Evolutionary conservation across 2,329 filamentous ascomycete species (phyloP).

Genomic region (Lecanicillium sp.): DNA sequence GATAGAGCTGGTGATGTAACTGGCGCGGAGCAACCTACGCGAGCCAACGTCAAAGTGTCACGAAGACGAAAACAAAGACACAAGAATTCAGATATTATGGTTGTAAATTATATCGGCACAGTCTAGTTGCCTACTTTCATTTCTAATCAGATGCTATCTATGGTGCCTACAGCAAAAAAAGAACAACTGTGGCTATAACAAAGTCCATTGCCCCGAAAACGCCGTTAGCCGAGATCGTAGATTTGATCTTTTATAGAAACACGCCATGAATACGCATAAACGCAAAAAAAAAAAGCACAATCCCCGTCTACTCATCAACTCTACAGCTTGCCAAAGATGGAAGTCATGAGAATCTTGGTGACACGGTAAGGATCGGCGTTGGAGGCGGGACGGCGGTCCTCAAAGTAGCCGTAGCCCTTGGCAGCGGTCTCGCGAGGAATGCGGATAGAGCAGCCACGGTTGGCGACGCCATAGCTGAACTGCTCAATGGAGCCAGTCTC

Average conservation of each 20-base stretch:
- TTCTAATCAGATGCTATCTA: no score
- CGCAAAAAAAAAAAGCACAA: constrained; percentile 5
- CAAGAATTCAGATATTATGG: no score
- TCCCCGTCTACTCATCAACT: constrained; percentile 6
- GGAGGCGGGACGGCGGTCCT: constrained; percentile 74
- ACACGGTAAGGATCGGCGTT: constrained; percentile 82
- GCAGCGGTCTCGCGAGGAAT: constrained; percentile 79
- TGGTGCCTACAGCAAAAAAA: no score
- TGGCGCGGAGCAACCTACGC: no score
- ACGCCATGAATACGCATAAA: constrained; percentile 1
- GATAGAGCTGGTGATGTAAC: no score
- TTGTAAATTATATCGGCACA: no score
- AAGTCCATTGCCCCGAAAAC: no score
- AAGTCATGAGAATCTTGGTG: constrained; percentile 74
- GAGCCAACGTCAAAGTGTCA: no score
- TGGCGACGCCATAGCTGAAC: constrained; percentile 90
- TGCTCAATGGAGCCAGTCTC: constrained; percentile 92
- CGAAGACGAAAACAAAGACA: no score
- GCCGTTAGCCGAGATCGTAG: no score
- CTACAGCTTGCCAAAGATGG: constrained; percentile 35
- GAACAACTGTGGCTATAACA: no score
- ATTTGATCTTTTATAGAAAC: neutral
- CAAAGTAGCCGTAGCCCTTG: constrained; percentile 92
- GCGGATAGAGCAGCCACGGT: constrained; percentile 90
- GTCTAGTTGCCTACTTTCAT: no score